These are phyloP conservation scores for Agrocybe chaxingu DNA, from an alignment of 768 basidiomycete species.

Conservation along the genomic window DNA sequence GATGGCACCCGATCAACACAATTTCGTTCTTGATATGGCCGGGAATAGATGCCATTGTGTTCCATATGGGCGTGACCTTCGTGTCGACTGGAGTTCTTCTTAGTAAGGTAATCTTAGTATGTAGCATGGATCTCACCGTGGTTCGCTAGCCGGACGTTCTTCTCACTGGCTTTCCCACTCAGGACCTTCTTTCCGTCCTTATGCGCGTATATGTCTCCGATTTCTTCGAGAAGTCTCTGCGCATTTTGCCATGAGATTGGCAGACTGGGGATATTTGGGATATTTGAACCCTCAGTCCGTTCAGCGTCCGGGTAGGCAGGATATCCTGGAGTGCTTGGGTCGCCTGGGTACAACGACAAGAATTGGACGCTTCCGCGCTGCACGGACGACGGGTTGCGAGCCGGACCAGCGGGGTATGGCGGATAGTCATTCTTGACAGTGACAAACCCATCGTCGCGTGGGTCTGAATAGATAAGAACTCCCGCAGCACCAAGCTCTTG, in stretches of 20 bases:
- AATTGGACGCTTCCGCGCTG: slow-evolving; percentile 84
- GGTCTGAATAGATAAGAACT: slow-evolving; percentile 81
- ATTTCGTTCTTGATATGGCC: slow-evolving; percentile 84
- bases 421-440: slow-evolving; percentile 73
- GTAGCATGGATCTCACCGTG: slow-evolving; percentile 34
- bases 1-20: slow-evolving; percentile 83
- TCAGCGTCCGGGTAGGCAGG: slow-evolving; percentile 85
- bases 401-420: slow-evolving; percentile 83
- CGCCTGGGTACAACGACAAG: slow-evolving; percentile 64
- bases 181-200: slow-evolving; percentile 31
- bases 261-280: slow-evolving; percentile 79
- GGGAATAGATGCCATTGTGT: slow-evolving; percentile 74
- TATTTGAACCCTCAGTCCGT: slow-evolving; percentile 53
- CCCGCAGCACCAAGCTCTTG: slow-evolving; percentile 80
- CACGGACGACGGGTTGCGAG: slow-evolving; percentile 79
- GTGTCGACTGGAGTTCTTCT: slow-evolving; percentile 51
- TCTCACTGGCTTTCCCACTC: slow-evolving; percentile 46
- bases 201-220: slow-evolving; percentile 33
- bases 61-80: slow-evolving; percentile 85
- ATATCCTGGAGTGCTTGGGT: slow-evolving; percentile 84
- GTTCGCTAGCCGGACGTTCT: slow-evolving; percentile 50
- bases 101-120: not conserved
- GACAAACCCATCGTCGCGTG: slow-evolving; percentile 80
- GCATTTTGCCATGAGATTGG: slow-evolving; percentile 90
- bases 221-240: slow-evolving; percentile 57